Percentiles rank a stretch among this genome's conserved stretches.
phyloP scores from a whole-genome alignment of 2,329 filamentous ascomycete genomes.

The Capronia americana region DNA sequence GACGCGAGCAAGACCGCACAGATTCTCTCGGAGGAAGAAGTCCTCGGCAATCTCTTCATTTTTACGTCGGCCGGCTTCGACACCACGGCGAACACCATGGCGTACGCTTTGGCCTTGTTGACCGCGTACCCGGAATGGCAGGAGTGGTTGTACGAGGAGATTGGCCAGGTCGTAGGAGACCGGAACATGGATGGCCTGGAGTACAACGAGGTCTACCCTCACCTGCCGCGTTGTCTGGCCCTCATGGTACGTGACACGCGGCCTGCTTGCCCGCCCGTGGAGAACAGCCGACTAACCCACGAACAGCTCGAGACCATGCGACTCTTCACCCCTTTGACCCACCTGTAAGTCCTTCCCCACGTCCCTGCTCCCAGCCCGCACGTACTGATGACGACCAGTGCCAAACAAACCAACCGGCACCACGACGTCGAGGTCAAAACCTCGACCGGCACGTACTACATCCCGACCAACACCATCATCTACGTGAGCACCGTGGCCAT shows the following conservation, averaged over 20 bases:
- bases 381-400: slow-evolving; percentile 12
- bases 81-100: slow-evolving; percentile 58
- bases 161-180: slow-evolving; percentile 47
- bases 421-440: slow-evolving; percentile 43
- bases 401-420: slow-evolving; percentile 42
- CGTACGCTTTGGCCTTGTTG: slow-evolving; percentile 57
- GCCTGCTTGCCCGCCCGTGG: background rate
- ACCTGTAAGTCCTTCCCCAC: slow-evolving; percentile 39
- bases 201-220: slow-evolving; percentile 55
- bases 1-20: slow-evolving; percentile 10
- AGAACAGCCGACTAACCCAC: slow-evolving; percentile 1
- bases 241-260: slow-evolving; percentile 52
- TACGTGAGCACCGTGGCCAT: slow-evolving; percentile 47
- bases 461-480: slow-evolving; percentile 46
- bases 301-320: slow-evolving; percentile 52
- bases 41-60: slow-evolving; percentile 38
- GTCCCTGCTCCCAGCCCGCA: background rate
- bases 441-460: slow-evolving; percentile 41
- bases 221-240: slow-evolving; percentile 52
- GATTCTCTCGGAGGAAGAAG: slow-evolving; percentile 34
- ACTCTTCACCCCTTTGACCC: slow-evolving; percentile 49
- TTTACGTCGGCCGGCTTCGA: slow-evolving; percentile 44
- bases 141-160: slow-evolving; percentile 60
- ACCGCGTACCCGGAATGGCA: slow-evolving; percentile 58
- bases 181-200: slow-evolving; percentile 42